Conservation (phyloP, 306 rosid genomes). For the Ormosia semicastrata region DNA sequence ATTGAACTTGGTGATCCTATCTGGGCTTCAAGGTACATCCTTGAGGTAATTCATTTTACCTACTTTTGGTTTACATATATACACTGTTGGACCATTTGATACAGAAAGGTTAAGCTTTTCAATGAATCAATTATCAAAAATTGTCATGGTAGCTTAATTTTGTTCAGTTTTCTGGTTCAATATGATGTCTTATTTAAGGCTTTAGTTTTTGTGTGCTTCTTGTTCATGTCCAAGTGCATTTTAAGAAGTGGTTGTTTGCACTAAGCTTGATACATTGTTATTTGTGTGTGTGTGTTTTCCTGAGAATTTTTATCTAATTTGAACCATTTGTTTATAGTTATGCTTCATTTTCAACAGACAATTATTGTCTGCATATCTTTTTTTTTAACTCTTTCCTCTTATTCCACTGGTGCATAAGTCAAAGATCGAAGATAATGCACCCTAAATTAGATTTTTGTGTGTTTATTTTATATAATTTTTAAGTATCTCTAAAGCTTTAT, state of each 20-base stretch:
- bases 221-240: no score
- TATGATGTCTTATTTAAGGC: no score
- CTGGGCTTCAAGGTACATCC: no score
- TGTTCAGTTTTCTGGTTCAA: no score
- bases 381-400: slow-evolving; percentile 1
- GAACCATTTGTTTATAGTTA: not conserved
- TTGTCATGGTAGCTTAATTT: not conserved
- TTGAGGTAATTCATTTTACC: no score
- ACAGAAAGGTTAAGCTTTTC: not conserved
- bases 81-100: not conserved
- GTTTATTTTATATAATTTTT: no score
- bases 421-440: slow-evolving; percentile 44
- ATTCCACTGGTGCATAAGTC: not conserved
- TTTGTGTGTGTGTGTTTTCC: not conserved
- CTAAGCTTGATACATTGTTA: no score
- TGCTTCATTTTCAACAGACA: not conserved
- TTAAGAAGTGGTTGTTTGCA: no score
- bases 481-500: no score
- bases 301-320: not conserved
- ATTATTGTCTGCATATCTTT: not conserved
- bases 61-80: not conserved
- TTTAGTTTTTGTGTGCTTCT: no score
- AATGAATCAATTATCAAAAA: not conserved
- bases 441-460: no score
- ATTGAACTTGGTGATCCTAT: slow-evolving; percentile 91